Conservation (phyloP, 768 basidiomycete genomes). For the Ramaria rubella region DNA sequence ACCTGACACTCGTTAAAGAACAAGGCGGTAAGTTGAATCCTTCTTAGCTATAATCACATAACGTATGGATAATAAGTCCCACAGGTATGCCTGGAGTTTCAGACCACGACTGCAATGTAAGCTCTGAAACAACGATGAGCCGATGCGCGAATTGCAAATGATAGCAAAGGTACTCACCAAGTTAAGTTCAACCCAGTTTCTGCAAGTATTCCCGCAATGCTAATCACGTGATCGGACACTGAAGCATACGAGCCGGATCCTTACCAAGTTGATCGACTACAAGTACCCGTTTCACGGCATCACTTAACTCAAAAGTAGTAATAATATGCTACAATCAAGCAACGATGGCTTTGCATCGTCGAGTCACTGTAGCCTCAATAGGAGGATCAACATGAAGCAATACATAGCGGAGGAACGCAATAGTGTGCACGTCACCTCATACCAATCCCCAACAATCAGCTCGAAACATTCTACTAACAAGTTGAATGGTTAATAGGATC, state of each 20-base stretch:
- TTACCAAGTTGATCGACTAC: conserved; percentile 12
- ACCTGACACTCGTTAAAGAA: too few relatives aligned
- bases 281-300: conserved; percentile 24
- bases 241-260: conserved; percentile 17
- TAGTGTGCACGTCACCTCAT: conserved; percentile 17
- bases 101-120: too few relatives aligned
- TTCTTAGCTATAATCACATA: too few relatives aligned
- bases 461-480: conserved; percentile 1
- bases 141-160: too few relatives aligned
- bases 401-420: conserved; percentile 16
- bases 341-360: conserved; percentile 30
- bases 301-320: conserved; percentile 20
- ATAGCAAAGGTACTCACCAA: too few relatives aligned
- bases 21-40: too few relatives aligned
- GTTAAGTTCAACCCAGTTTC: too few relatives aligned
- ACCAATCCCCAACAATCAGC: conserved; percentile 15
- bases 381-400: conserved; percentile 28
- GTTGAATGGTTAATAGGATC: neutral
- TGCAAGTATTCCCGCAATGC: too few relatives aligned
- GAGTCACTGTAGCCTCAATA: conserved; percentile 24
- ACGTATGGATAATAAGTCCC: too few relatives aligned
- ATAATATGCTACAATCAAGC: conserved; percentile 19
- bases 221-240: conserved; percentile 16
- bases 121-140: too few relatives aligned
- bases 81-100: too few relatives aligned